Evolutionary conservation across 2,329 filamentous ascomycete species (phyloP), one percentile per base, ranked within the genome.

Genomic region (Cercospora canescens): DNA sequence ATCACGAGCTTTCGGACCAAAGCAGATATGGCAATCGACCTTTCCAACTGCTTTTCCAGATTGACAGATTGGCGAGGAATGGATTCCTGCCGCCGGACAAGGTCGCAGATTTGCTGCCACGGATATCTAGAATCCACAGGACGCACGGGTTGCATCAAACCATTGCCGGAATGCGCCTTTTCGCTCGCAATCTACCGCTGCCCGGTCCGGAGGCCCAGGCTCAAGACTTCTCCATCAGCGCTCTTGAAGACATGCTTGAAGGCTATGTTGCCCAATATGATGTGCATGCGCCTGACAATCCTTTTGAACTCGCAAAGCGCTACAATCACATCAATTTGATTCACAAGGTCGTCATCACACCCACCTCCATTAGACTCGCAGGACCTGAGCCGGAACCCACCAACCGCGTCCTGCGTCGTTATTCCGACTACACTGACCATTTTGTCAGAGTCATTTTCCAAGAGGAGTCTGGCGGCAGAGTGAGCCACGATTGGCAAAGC

Each of bases 381-480:
- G 83, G 83, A 0, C 83, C 83, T 3, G 79, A 81, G 21, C 79
- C 85, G 0, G 91, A 92, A 74, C 86, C 85, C 6, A 89, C 87
- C 65, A 93, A 93, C 72, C 83, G 90, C 4, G 86, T 94, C 3
- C 79, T 94, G 16, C 86, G 91, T n/a, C 86, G 87, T 68, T 92
- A 88, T 68, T 76, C 83, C 0, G 72, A 84, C 0, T 81, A 88
- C 63, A 84, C 84, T 1, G 86, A 91, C 54, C 83, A 85, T 70
- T 93, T 93, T 70, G 73, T 92, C 0, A 85, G 92, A 0, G 90
- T 94, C 0, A 84, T 87, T 6, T 93, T 95, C 71, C 84, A 84
- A 32, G 92, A 95, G 55, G 92, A 96, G 74, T 86, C 91, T 72
- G 89, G 89, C 0, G 82, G 88, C 26, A 84, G 86, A 18, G 74